These are phyloP conservation scores for Sporothrix variecibatus DNA, from an alignment of 2,329 filamentous ascomycete species.

Conservation along the genomic window DNA sequence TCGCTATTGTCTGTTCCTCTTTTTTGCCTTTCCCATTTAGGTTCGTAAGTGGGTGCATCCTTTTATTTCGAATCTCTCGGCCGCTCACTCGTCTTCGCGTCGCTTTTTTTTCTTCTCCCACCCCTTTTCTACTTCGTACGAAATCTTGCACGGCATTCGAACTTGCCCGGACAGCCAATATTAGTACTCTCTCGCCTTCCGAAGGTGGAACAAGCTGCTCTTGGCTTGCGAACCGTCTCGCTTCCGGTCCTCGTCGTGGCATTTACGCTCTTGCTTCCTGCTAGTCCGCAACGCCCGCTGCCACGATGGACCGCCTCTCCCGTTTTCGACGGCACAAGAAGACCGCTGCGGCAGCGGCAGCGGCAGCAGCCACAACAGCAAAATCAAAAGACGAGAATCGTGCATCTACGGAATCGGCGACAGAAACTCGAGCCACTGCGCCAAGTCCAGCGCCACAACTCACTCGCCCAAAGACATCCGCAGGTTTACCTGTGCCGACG, in stretches of 20 bases:
- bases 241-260: not conserved
- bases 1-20: constrained; percentile 1
- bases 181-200: not conserved
- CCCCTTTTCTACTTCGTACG: constrained; percentile 7
- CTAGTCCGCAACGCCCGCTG: not conserved
- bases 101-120: not conserved
- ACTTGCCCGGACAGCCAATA: not conserved
- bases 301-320: constrained; percentile 38
- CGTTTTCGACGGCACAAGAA: constrained; percentile 39
- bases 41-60: constrained; percentile 11
- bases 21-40: constrained; percentile 19
- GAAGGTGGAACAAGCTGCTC: not conserved
- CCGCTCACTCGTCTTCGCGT: not conserved
- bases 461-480: not conserved
- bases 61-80: constrained; percentile 20
- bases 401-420: not conserved
- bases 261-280: not conserved
- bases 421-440: not conserved
- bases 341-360: constrained; percentile 26
- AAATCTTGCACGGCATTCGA: not conserved
- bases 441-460: not conserved
- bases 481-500: not conserved
- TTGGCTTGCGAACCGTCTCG: constrained; percentile 1
- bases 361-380: not conserved
- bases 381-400: not conserved